Evolutionary conservation across 1,139 yeast species (phyloP).

Genomic region (Kodamaea derodonti): DNA sequence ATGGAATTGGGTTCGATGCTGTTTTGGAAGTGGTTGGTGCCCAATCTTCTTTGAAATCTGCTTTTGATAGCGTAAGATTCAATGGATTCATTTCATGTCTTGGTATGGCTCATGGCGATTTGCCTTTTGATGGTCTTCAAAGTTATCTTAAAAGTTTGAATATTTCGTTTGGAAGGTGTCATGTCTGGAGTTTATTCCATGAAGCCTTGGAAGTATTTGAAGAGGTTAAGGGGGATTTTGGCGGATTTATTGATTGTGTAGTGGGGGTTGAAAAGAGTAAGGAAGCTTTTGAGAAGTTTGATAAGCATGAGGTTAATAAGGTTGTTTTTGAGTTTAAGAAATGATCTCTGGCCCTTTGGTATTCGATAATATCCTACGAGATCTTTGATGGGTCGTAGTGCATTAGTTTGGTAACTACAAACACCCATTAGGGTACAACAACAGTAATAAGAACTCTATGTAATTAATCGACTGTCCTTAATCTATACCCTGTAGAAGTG

Average conservation of each 20-base stretch:
- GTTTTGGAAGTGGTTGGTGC: conserved; percentile 58
- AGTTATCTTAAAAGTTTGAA: conserved; percentile 56
- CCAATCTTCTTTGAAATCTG: conserved; percentile 45
- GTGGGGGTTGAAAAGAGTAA: conserved; percentile 43
- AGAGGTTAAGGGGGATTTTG: conserved; percentile 39
- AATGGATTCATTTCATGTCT: conserved; percentile 58
- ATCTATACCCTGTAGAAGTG: no score
- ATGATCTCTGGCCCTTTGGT: no score
- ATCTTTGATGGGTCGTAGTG: no score
- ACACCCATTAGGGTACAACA: no score
- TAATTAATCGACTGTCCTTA: no score
- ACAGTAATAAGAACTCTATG: no score
- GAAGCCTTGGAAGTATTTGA: conserved; percentile 52
- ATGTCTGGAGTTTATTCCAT: conserved; percentile 53
- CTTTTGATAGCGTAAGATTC: conserved; percentile 52
- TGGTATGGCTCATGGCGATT: conserved; percentile 59
- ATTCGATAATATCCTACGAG: no score
- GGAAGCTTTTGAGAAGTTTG: conserved; percentile 49
- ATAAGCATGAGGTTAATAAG: conserved; percentile 52
- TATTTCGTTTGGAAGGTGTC: conserved; percentile 63
- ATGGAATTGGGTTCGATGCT: conserved; percentile 49
- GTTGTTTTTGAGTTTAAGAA: conserved; percentile 50
- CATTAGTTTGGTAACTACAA: no score
- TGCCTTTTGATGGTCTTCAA: conserved; percentile 58
- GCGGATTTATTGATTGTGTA: conserved; percentile 44